A percentile compares a stretch with the other conserved stretches of the same genome.
Conservation (phyloP, 352 stramenopile species). For the Albugo laibachii region DNA sequence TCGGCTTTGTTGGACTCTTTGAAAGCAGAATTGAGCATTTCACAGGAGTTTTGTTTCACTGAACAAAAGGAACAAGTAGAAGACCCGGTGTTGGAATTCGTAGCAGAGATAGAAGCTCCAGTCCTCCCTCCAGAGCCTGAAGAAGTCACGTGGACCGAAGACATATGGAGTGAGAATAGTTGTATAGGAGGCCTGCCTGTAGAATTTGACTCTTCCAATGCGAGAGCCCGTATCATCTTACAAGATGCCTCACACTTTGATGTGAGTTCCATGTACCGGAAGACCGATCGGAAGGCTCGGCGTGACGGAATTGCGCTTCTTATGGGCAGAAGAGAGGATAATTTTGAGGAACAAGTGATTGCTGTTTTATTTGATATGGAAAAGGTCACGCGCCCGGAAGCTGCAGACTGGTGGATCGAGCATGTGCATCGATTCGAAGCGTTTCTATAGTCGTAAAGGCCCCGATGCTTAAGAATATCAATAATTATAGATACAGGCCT, state of each 20-base stretch:
- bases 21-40: no score
- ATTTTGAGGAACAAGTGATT: slow-evolving; percentile 56
- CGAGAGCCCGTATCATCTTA: slow-evolving; percentile 44
- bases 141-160: neutral
- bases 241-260: slow-evolving; percentile 62
- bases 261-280: slow-evolving; percentile 71
- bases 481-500: no score
- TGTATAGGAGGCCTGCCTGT: slow-evolving; percentile 24
- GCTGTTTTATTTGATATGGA: slow-evolving; percentile 71
- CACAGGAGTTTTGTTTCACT: no score
- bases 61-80: no score
- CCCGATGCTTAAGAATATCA: no score
- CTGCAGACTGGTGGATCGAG: slow-evolving; percentile 44
- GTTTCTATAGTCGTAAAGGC: no score
- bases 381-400: slow-evolving; percentile 55
- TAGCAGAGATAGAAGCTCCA: no score
- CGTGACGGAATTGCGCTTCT: slow-evolving; percentile 54
- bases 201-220: slow-evolving; percentile 52
- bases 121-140: no score
- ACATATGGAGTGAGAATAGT: slow-evolving; percentile 21
- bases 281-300: slow-evolving; percentile 53
- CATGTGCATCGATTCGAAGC: slow-evolving; percentile 40
- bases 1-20: no score
- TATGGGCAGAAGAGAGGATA: slow-evolving; percentile 58
- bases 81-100: no score